Evolutionary conservation across 345 rosid species (phyloP).

Genomic region (Tarenaya hassleriana): DNA sequence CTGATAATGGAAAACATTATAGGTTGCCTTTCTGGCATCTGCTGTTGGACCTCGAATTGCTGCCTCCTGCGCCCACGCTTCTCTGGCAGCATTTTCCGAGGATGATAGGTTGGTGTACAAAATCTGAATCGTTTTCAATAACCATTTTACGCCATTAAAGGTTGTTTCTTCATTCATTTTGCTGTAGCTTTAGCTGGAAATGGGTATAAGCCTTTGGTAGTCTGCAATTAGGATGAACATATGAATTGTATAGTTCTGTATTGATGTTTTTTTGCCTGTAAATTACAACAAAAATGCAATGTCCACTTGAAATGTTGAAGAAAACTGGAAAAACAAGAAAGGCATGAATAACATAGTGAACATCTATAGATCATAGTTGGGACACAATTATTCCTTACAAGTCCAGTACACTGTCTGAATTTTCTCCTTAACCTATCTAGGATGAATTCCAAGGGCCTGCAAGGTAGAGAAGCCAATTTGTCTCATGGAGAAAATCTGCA

Average conservation of each 20-base stretch:
- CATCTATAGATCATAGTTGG: no score
- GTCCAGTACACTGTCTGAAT: constrained; percentile 19
- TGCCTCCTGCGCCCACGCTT: constrained; percentile 97
- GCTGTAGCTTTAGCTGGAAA: no score
- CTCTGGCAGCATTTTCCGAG: constrained; percentile 67
- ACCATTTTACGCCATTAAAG: no score
- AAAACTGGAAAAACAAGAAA: no score
- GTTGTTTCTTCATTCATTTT: no score
- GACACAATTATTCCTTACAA: neutral
- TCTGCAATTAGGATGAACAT: no score
- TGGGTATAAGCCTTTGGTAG: no score
- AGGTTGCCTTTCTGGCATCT: constrained; percentile 97
- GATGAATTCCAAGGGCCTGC: constrained; percentile 46
- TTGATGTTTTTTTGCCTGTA: no score
- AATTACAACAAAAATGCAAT: neutral
- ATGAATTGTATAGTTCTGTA: no score
- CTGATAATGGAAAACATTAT: constrained; percentile 21
- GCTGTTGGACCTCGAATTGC: constrained; percentile 98
- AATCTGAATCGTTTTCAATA: constrained; percentile 3
- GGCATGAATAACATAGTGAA: no score
- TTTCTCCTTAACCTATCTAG: constrained; percentile 34
- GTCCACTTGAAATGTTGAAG: neutral
- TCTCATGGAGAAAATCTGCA: constrained; percentile 43
- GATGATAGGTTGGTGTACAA: constrained; percentile 57
- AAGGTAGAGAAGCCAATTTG: constrained; percentile 41